A percentile compares a stretch with the other conserved stretches of the same genome.
Conservation (phyloP, 2,329 filamentous ascomycete genomes). For the Aspergillaceae sp. region DNA sequence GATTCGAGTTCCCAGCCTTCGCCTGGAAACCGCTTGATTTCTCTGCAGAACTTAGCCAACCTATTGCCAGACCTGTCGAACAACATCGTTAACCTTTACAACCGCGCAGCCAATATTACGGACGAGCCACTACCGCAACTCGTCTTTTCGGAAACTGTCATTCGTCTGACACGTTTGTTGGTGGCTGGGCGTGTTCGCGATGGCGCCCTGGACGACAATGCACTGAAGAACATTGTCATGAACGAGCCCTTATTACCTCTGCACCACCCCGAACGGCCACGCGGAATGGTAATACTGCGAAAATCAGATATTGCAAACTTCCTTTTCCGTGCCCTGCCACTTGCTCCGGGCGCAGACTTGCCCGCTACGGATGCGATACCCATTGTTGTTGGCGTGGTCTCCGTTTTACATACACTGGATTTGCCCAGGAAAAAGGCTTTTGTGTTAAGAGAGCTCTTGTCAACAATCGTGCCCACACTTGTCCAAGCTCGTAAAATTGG, state of each 20-base stretch:
- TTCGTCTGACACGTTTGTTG: slow-evolving; percentile 47
- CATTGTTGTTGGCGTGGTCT: slow-evolving; percentile 75
- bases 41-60: slow-evolving; percentile 43
- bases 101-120: slow-evolving; percentile 43
- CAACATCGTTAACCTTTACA: slow-evolving; percentile 50
- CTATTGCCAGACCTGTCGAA: slow-evolving; percentile 49
- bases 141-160: slow-evolving; percentile 48
- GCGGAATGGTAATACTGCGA: slow-evolving; percentile 37
- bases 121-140: slow-evolving; percentile 47
- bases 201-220: slow-evolving; percentile 43
- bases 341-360: slow-evolving; percentile 51
- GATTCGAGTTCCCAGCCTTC: slow-evolving; percentile 34
- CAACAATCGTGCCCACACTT: slow-evolving; percentile 71
- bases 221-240: slow-evolving; percentile 53
- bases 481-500: slow-evolving; percentile 86
- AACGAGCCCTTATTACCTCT: slow-evolving; percentile 34
- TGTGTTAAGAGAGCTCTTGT: slow-evolving; percentile 76
- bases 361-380: slow-evolving; percentile 67
- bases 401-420: slow-evolving; percentile 71
- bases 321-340: slow-evolving; percentile 63
- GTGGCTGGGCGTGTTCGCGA: slow-evolving; percentile 43
- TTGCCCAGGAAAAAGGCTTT: slow-evolving; percentile 85
- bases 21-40: slow-evolving; percentile 39
- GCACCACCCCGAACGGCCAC: slow-evolving; percentile 26
- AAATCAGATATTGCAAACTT: slow-evolving; percentile 57